phyloP scores from a whole-genome alignment of 1,284 basidiomycete species.

The Lignosus rhinocerotis region DNA sequence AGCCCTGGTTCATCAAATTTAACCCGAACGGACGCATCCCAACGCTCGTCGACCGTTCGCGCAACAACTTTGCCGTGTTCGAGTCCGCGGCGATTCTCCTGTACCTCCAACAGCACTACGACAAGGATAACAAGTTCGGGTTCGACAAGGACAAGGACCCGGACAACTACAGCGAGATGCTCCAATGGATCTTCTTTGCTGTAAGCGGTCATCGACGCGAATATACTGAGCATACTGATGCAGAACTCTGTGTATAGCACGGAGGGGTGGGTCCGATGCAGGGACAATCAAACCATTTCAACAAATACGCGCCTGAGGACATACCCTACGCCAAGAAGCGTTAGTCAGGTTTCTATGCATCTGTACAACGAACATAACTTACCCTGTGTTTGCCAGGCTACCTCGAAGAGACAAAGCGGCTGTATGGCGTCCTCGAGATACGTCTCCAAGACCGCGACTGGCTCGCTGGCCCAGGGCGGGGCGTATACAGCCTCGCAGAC shows the following conservation, averaged over 20 bases:
- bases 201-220: slow-evolving; percentile 36
- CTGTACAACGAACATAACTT: background rate
- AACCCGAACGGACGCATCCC: slow-evolving; percentile 68
- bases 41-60: slow-evolving; percentile 43
- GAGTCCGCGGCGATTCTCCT: slow-evolving; percentile 57
- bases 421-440: slow-evolving; percentile 76
- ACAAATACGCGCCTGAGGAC: slow-evolving; percentile 55
- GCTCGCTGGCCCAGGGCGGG: slow-evolving; percentile 67
- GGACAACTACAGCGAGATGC: slow-evolving; percentile 52
- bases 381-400: slow-evolving; percentile 49
- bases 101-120: slow-evolving; percentile 53
- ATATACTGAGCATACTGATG: background rate
- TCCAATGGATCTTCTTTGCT: slow-evolving; percentile 83
- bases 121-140: slow-evolving; percentile 49
- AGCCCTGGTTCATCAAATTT: slow-evolving; percentile 55
- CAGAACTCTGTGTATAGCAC: slow-evolving; percentile 36
- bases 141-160: slow-evolving; percentile 41
- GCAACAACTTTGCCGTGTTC: slow-evolving; percentile 51
- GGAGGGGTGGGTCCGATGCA: slow-evolving; percentile 78
- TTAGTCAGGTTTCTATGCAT: slow-evolving; percentile 27
- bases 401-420: slow-evolving; percentile 73
- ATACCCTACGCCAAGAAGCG: slow-evolving; percentile 67
- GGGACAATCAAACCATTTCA: slow-evolving; percentile 71
- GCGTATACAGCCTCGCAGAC: slow-evolving; percentile 69
- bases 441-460: slow-evolving; percentile 65